Base-by-base conservation (phyloP, 148 eudicot genomes). In the Bassia scoparia region DNA sequence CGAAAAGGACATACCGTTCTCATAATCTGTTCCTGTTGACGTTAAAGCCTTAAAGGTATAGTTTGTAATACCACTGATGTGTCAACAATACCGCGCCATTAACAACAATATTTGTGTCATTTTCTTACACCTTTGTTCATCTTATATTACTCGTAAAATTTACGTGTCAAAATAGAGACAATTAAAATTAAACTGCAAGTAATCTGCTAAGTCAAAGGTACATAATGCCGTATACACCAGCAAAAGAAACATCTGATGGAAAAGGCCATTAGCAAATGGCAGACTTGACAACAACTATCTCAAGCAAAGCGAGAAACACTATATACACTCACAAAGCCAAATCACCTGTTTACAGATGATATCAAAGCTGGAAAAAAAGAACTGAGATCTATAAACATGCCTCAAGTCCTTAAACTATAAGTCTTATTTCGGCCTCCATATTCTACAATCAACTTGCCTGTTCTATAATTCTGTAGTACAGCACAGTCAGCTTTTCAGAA, bases 401-500 rank as follows among this genome's bases (percentile, higher is more conserved):
- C 26, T 52, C 23, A 52, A 55, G 9, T 48, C 71, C 55, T 65
- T 34, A 46, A 14, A 3, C 37, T 56, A n/a, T 5, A 16, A 20
- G 56, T 52, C 20, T 18, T 49, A 18, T 70, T 37, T 29, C 12
- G 26, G 23, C 23, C 73, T 14, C 23, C 62, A 41, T 41, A 59
- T 18, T 37, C 30, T 30, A 27, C 55, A 18, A 9, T 63, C 59
- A 2, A 8, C 7, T 62, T 9, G n/a, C 60, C 38, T 21, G 17
- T 26, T 64, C 3, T n/a, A n/a, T n/a, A n/a, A n/a, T n/a, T n/a
- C n/a, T n/a, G n/a, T n/a, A n/a, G 46, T 62, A 35, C 61, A 24
- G 7, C 52, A 52, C 29, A 64, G 27, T 23, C 15, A 18, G 27
- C 60, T 49, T 38, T 26, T 76, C 74, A 84, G 72, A 82, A 84